These are phyloP conservation scores for Austroboletus niveus DNA, from an alignment of 1,284 basidiomycete genomes.

Conservation along the genomic window DNA sequence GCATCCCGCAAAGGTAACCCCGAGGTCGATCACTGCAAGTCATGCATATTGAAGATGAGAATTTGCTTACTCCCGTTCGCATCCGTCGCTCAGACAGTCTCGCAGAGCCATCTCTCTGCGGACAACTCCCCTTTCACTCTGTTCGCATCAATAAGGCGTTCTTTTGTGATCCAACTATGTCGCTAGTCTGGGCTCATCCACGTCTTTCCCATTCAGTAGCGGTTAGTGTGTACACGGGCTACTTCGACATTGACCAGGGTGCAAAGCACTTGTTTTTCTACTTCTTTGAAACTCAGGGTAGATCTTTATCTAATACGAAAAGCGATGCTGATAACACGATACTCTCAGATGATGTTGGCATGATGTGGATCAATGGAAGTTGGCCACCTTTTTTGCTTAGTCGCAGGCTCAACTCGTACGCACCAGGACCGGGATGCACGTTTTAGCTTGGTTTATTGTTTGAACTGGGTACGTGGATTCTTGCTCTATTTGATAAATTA, in stretches of 20 bases:
- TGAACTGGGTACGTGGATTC: slow-evolving; percentile 52
- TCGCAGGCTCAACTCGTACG: slow-evolving; percentile 1
- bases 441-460: slow-evolving; percentile 65
- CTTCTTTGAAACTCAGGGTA: slow-evolving; percentile 71
- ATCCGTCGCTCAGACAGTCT: neutral
- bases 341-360: slow-evolving; percentile 49
- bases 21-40: neutral
- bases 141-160: slow-evolving; percentile 60
- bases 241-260: slow-evolving; percentile 55
- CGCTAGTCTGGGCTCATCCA: slow-evolving; percentile 45
- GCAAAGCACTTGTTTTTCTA: slow-evolving; percentile 78
- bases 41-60: neutral
- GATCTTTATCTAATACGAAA: neutral
- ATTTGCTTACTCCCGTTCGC: slow-evolving; percentile 6
- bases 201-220: slow-evolving; percentile 1
- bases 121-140: slow-evolving; percentile 43
- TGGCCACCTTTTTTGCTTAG: neutral
- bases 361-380: slow-evolving; percentile 76
- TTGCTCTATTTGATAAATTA: neutral
- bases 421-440: slow-evolving; percentile 59
- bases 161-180: slow-evolving; percentile 65
- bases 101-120: slow-evolving; percentile 5
- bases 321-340: neutral
- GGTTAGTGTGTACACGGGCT: slow-evolving; percentile 56
- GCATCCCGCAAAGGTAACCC: slow-evolving; percentile 24